These are phyloP conservation scores for Suhomyces emberorum DNA, from an alignment of 805 yeast species.

Conservation along the genomic window DNA sequence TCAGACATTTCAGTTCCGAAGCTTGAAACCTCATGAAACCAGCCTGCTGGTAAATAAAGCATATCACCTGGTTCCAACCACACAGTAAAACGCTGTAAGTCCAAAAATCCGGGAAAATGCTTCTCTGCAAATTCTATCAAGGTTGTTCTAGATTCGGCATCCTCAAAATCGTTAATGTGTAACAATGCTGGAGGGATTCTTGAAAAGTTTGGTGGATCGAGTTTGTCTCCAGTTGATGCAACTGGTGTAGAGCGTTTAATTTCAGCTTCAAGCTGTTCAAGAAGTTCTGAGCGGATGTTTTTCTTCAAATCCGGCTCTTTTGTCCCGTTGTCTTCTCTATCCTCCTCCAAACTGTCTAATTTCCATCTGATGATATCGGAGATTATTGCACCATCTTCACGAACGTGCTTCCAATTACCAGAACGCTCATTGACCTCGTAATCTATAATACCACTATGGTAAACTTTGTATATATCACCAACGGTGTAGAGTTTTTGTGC, in stretches of 20 bases:
- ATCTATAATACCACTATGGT: constrained; percentile 64
- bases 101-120: constrained; percentile 48
- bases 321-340: constrained; percentile 16
- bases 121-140: constrained; percentile 36
- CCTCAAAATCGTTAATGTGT: constrained; percentile 53
- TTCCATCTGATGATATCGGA: constrained; percentile 48
- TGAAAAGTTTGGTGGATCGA: constrained; percentile 70
- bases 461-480: constrained; percentile 55
- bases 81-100: constrained; percentile 42
- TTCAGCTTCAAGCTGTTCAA: constrained; percentile 10
- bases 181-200: constrained; percentile 59
- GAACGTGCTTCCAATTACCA: constrained; percentile 58
- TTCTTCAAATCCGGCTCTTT: constrained; percentile 6
- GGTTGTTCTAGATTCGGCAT: constrained; percentile 18
- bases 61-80: constrained; percentile 60
- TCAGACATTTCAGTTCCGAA: constrained; percentile 42
- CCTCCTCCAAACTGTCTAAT: constrained; percentile 22
- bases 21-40: constrained; percentile 81
- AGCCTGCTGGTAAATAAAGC: constrained; percentile 71
- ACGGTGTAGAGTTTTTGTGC: constrained; percentile 58
- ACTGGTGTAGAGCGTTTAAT: constrained; percentile 9
- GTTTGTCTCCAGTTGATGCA: constrained; percentile 8
- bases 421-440: constrained; percentile 52
- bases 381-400: constrained; percentile 60
- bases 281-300: too few relatives aligned